phyloP scores from a whole-genome alignment of 2,329 filamentous ascomycete species.

The Exophiala sp. region DNA sequence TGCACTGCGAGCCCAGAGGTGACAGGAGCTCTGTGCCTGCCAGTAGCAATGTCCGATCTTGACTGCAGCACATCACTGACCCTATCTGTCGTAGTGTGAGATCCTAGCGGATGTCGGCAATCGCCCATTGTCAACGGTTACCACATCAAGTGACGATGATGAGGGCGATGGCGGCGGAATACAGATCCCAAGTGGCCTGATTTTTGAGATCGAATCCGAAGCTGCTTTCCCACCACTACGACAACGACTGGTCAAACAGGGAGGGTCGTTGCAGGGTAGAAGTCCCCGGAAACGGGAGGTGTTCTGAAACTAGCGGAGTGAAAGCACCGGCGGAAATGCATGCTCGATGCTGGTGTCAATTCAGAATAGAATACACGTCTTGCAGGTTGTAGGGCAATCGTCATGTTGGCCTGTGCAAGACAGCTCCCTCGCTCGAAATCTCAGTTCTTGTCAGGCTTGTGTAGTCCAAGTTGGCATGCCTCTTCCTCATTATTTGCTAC shows the following conservation, averaged over 20 bases:
- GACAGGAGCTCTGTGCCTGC: not conserved
- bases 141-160: not conserved
- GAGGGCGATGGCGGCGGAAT: not conserved
- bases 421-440: too few relatives aligned
- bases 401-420: too few relatives aligned
- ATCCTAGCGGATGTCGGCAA: slow-evolving; percentile 17
- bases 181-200: not conserved
- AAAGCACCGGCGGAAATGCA: not conserved
- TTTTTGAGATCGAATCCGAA: not conserved
- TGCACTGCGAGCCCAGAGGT: not conserved
- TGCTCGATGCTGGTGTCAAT: not conserved
- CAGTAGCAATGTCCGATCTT: not conserved
- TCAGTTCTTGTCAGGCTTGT: not conserved
- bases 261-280: not conserved
- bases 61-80: not conserved
- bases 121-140: slow-evolving; percentile 6
- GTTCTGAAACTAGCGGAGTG: not conserved
- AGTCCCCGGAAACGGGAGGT: not conserved
- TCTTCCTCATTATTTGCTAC: not conserved
- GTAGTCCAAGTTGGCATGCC: not conserved
- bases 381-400: too few relatives aligned
- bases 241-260: not conserved
- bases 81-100: slow-evolving; percentile 11
- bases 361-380: too few relatives aligned
- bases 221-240: not conserved